Base-by-base conservation (phyloP, 257 asterid genomes). In the Linderniella brevidens region DNA sequence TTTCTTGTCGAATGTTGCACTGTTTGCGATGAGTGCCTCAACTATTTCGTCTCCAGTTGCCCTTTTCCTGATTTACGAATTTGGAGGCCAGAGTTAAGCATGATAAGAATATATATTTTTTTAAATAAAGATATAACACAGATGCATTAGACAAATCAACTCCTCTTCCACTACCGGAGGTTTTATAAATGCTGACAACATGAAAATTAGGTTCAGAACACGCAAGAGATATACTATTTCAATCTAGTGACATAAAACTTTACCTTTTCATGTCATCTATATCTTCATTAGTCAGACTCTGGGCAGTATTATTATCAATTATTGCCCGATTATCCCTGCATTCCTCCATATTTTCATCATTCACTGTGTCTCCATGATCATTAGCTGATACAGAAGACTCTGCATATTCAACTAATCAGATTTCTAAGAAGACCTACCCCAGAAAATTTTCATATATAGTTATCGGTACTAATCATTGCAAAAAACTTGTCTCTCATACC, bases 1-100 rank as follows among this genome's bases (percentile, higher is more conserved):
- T 63, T 88, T 88, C 66, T 78, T 88, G 29, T 80, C 96, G 71
- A 78, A 88, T 43, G 98, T 80, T 45, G 96, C 80, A 64, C 96
- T 84, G 59, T 84, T 80, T 55, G 83, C 78, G 70, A 88, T 76
- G 42, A 88, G 83, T 41, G 98, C 98, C 69, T 80, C 80, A 57
- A 88, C 83, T 59, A 88, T 88, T 55, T 81, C 87, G 57, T 55
- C 69, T 53, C 96, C 98, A 45, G 75, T 68, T 13, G 68, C 92
- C 43, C 96, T 93, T 55, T 80, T 72, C 53, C 98, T 88, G 78
- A 55, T 65, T 65, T 51, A 45, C 49, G 49, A 47, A 48, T 17
- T 17, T 35, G 17, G 56, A 52, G 48, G 50, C 41, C 43, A 51
- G 39, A 50, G 51, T 46, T 9, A 25, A 49, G 40, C 40, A n/a